Base-by-base conservation (phyloP, 768 basidiomycete species). In the Nevesoporus exiguus region DNA sequence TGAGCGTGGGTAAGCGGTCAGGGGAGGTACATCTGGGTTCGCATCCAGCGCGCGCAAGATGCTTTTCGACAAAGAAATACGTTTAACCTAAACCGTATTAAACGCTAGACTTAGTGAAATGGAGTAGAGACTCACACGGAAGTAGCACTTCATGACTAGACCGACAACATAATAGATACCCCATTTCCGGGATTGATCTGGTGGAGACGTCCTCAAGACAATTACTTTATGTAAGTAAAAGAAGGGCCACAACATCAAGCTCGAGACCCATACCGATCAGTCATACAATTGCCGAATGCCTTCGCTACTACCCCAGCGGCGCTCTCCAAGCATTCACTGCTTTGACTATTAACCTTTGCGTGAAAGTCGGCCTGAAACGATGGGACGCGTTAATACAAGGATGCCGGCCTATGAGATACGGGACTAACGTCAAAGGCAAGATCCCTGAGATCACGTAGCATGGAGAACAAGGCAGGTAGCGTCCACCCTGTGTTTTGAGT, bases 81-180 rank as follows among this genome's bases (percentile, higher is more conserved):
- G 81, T 71, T 91, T 90, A 47, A 98, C 84, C 95, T 96, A 63
- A 13, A 2, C 31, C 15, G 3, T 19, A 30, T 47, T 22, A 50
- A 53, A 39, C 49, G 49, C 34, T 13, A 36, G 24, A 48, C 50
- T 14, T 14, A 30, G 44, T 17, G 13, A 4, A 47, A 30, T 11
- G 47, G 24, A 19, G 21, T 43, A 37, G 31, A 22, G 27, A 77
- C 87, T 69, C 71, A 84, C 95, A 61, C 86, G 85, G 78, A 98
- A 98, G 74, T 98, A 98, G 45, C 85, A 89, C 70, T 98, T 98
- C 70, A 99, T 74, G 51, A 94, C 86, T 47, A 96, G 76, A 15
- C 88, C 89, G 0, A 95, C 94, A 14, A 97, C 83, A 63, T 93
- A 91, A 73, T 98, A 98, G 2, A 94, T 81, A 1, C 93, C 86